Conservation (phyloP, 2,329 filamentous ascomycete species). For the Huntiella bhutanensis region DNA sequence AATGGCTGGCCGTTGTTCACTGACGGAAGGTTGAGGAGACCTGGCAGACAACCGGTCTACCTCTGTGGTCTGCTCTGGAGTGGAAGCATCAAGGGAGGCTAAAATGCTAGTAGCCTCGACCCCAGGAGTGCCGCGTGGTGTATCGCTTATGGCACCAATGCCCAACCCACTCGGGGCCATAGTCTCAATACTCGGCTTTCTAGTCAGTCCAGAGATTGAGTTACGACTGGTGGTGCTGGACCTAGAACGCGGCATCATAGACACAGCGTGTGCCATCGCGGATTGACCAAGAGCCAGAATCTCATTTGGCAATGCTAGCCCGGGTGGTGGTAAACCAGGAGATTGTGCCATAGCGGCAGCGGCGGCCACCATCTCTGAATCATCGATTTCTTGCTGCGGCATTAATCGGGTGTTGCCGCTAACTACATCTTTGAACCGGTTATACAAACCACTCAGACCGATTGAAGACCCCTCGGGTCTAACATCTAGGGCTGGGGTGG, state of each 20-base stretch:
- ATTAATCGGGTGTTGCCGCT: conserved; percentile 27
- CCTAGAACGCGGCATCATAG: conserved; percentile 4
- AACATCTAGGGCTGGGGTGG: conserved; percentile 39
- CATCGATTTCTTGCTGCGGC: conserved; percentile 21
- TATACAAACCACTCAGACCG: conserved; percentile 78
- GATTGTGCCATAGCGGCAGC: conserved; percentile 18
- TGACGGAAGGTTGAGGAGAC: conserved; percentile 16
- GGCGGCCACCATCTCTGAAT: conserved; percentile 20
- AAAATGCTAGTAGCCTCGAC: background rate
- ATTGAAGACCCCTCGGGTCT: conserved; percentile 66
- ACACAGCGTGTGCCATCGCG: conserved; percentile 6
- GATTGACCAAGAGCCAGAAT: conserved; percentile 10
- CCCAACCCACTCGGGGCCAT: background rate
- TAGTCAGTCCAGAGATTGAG: conserved; percentile 2
- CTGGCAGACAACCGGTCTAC: conserved; percentile 19
- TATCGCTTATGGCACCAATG: background rate
- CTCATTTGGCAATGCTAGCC: conserved; percentile 19
- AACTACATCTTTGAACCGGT: conserved; percentile 65
- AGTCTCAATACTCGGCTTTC: background rate
- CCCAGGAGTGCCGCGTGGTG: conserved; percentile 1
- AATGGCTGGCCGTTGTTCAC: conserved; percentile 7
- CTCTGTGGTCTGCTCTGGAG: background rate
- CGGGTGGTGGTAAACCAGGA: conserved; percentile 13
- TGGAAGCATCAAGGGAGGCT: background rate
- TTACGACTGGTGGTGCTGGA: conserved; percentile 9